Base-by-base conservation (phyloP, 2,329 filamentous ascomycete species). In the Fusarium nygamai region DNA sequence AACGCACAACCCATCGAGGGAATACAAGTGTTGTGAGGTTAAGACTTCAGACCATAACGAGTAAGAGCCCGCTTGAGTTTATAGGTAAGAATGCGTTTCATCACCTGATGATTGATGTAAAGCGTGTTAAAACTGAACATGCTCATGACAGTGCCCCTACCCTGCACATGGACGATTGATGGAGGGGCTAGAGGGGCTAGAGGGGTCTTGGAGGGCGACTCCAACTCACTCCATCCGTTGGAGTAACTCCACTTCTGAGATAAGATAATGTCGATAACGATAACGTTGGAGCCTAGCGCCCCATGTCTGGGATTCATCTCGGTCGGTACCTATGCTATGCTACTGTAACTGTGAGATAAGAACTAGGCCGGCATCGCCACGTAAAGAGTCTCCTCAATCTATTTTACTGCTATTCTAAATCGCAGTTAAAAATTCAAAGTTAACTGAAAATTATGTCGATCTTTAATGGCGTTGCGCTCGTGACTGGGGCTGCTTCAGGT, bases 401-500 rank as follows among this genome's bases (percentile, higher is more conserved):
- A n/a, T 17, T 14, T 9, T 5, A 20, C 17, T 24, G 6, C 1
- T 6, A 12, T 8, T 22, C 4, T 4, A 16, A 27, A 16, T 14
- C 14, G 1, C 8, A 4, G 8, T 8, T 4, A 16, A 12, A 11
- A 5, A 16, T 8, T 20, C 33, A 6, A 1, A 36, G 14, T 22
- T 2, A 13, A 16, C 7, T 6, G 3, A 12, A 13, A 8, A 64
- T 38, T 16, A 67, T 68, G 65, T 54, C 63, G 0, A 69, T 68
- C 22, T 69, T 69, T 27, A 69, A 62, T 11, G 66, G 66, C 10
- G 66, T 69, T 13, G 66, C 66, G 24, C 66, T 69, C 9, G 41
- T 69, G 20, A 69, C 66, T n/a, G 66, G 66, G n/a, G 64, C 66
- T 13, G 66, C 66, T 1, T 69, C 66, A 20, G 64, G 66, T 69